A percentile compares a stretch with the other conserved stretches of the same genome.
phyloP scores from a whole-genome alignment of 164 flowering plant genomes.

The Tinospora cordifolia region DNA sequence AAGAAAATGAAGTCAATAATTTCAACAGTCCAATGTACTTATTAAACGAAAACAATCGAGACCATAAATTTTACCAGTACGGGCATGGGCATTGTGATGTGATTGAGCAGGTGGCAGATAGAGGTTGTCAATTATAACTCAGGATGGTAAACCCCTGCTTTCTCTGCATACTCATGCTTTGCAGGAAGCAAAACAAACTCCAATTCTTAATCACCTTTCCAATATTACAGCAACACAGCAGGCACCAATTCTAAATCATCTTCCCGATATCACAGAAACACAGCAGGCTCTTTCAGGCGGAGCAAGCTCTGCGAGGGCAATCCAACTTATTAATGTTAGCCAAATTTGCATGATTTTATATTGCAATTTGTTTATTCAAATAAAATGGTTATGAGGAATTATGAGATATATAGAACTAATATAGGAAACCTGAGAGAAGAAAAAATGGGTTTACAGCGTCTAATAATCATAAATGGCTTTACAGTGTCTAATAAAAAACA shows the following conservation, averaged over 20 bases:
- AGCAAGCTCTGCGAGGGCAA: conserved; percentile 58
- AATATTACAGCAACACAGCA: conserved; percentile 82
- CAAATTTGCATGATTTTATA: not conserved
- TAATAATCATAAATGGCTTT: too few species aligned
- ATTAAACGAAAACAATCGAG: not conserved
- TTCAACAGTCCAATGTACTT: not conserved
- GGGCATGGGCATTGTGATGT: conserved; percentile 57
- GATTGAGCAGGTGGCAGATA: conserved; percentile 74
- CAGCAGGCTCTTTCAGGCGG: conserved; percentile 81
- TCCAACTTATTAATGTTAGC: not conserved
- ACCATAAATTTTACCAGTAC: conserved; percentile 46
- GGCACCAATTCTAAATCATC: too few species aligned
- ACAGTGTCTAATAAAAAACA: too few species aligned
- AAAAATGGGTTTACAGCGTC: not conserved
- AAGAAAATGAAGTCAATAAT: not conserved
- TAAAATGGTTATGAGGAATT: not conserved
- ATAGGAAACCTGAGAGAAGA: not conserved
- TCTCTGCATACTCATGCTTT: conserved; percentile 61
- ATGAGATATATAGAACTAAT: not conserved
- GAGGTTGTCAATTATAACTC: conserved; percentile 59
- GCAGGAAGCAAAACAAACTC: conserved; percentile 55
- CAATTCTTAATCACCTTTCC: conserved; percentile 50
- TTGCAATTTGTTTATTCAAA: not conserved
- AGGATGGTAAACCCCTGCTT: conserved; percentile 58
- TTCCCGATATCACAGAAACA: conserved; percentile 71